phyloP scores from a whole-genome alignment of 176 grass and related monocot species.

The Cenchrus purpureus region DNA sequence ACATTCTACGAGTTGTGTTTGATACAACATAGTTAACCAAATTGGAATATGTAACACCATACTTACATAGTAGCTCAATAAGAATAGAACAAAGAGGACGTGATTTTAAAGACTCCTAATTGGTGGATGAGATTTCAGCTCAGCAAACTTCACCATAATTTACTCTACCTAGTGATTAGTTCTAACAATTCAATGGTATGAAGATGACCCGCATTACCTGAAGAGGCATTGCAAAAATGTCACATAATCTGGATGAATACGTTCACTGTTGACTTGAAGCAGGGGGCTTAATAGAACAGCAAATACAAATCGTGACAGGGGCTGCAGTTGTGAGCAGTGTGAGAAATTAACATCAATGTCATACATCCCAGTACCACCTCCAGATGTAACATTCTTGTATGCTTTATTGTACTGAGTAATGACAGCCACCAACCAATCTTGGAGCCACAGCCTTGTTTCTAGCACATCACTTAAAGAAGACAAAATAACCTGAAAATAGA shows the following conservation, averaged over 20 bases:
- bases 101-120: not conserved
- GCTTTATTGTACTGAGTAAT: constrained; percentile 83
- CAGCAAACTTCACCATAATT: constrained; percentile 21
- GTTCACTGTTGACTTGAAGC: constrained; percentile 67
- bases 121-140: not conserved
- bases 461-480: constrained; percentile 78
- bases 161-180: constrained; percentile 12
- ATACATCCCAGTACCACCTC: constrained; percentile 43
- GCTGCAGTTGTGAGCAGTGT: constrained; percentile 87
- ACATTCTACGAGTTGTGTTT: not conserved
- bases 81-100: not conserved
- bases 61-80: constrained; percentile 11
- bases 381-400: constrained; percentile 50
- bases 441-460: constrained; percentile 77
- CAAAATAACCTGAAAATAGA: constrained; percentile 72
- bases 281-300: constrained; percentile 79
- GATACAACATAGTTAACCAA: not conserved
- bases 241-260: constrained; percentile 78
- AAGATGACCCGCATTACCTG: constrained; percentile 61
- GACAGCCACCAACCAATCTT: constrained; percentile 84
- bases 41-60: constrained; percentile 16
- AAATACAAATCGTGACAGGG: constrained; percentile 78
- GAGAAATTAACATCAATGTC: constrained; percentile 80
- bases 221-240: constrained; percentile 95
- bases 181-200: constrained; percentile 28